Evolutionary conservation across 768 basidiomycete genomes (phyloP), one percentile per base, ranked within the genome.

Genomic region (Harrya chromipes): DNA sequence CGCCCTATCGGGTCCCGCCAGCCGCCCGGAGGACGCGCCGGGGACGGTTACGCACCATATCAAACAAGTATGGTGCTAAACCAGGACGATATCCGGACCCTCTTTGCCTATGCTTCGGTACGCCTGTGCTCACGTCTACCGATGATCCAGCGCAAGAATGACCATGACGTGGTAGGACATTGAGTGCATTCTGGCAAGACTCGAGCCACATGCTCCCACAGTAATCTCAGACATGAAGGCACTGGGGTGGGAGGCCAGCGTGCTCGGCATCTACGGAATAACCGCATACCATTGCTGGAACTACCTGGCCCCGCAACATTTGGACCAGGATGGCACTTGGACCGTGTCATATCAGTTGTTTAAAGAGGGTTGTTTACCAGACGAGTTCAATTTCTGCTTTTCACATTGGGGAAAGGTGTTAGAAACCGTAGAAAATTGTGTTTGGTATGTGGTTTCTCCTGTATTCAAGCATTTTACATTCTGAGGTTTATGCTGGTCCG

Each of bases 301-400:
- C 21, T 50, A 58, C 4, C n/a, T 58, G 0, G 47, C 33, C 0
- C 49, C 38, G 2, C 40, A 48, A 12, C 53, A 50, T 14, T 34
- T 42, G 0, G 48, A 54, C 40, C 20, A 37, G 9, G 49, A 54
- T 16, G 35, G 10, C 1, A 16, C 44, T 6, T 57, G 47, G 44
- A 57, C 50, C 0, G 14, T 57, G 2, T 36, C 50, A 0, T 57
- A 57, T 21, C 54, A 57, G 10, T 4, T 57, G 13, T 20, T 21
- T 16, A 57, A 57, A 39, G 4, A 19, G 0, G 44, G 37, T 4
- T 57, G 50, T 24, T 0, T 26, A 2, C 6, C 0, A 0, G 46
- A 57, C 9, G 36, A 57, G 16, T 57, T 42, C 19, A 51, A 51
- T 10, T 57, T 57, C 41, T 38, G 1, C 24, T 21, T 54, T n/a